These are phyloP conservation scores for Kodamaea kakaduensis DNA, from an alignment of 805 yeast species.

Conservation along the genomic window DNA sequence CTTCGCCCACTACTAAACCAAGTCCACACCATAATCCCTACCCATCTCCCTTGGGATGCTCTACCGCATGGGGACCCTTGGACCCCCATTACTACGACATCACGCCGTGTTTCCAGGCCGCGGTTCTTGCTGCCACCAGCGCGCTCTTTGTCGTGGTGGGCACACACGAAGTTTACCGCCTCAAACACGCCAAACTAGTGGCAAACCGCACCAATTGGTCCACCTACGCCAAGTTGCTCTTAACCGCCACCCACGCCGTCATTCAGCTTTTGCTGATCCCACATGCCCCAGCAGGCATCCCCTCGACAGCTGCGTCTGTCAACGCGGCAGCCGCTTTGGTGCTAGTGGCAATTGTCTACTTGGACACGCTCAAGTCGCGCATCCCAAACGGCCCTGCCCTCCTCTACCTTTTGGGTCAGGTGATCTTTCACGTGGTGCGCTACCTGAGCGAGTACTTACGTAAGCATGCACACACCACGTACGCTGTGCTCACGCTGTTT, in stretches of 20 bases:
- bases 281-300: conserved; percentile 18
- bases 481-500: conserved; percentile 41
- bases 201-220: conserved; percentile 34
- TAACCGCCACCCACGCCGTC: conserved; percentile 36
- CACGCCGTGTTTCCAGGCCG: conserved; percentile 58
- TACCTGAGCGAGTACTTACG: conserved; percentile 40
- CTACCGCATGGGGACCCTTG: conserved; percentile 40
- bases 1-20: too few relatives aligned
- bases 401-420: conserved; percentile 67
- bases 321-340: conserved; percentile 45
- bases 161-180: conserved; percentile 25
- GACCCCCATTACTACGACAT: conserved; percentile 46
- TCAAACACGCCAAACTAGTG: conserved; percentile 29
- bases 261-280: conserved; percentile 26
- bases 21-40: background rate
- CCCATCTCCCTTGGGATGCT: background rate
- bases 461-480: conserved; percentile 16
- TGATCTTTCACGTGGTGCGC: conserved; percentile 46
- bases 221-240: conserved; percentile 39
- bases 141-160: conserved; percentile 43
- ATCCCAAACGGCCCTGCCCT: conserved; percentile 68
- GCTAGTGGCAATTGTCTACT: conserved; percentile 55
- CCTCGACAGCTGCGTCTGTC: conserved; percentile 21
- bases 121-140: conserved; percentile 40
- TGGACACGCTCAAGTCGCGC: conserved; percentile 64